phyloP scores from a whole-genome alignment of 331 rosid species.

The Spiraea crenata region DNA sequence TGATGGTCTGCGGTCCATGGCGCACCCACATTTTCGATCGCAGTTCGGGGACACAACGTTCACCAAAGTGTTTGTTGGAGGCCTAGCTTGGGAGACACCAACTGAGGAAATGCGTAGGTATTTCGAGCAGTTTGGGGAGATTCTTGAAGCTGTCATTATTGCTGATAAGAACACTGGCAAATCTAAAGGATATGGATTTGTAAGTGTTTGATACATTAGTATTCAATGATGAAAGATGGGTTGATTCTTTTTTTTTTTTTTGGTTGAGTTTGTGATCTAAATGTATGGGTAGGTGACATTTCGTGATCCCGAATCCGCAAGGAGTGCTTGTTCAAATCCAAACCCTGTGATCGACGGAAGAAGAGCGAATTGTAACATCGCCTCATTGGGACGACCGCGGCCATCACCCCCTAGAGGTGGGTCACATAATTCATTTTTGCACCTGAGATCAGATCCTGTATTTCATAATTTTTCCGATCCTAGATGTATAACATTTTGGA shows the following conservation, averaged over 20 bases:
- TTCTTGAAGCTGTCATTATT: slow-evolving; percentile 94
- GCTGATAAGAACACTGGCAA: slow-evolving; percentile 79
- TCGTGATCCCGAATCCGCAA: slow-evolving; percentile 87
- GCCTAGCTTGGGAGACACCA: slow-evolving; percentile 98
- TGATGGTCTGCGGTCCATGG: slow-evolving; percentile 48
- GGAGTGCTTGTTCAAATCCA: slow-evolving; percentile 87
- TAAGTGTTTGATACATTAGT: slow-evolving; percentile 34
- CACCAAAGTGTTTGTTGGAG: slow-evolving; percentile 93
- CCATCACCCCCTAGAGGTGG: slow-evolving; percentile 92
- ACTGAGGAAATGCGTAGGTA: slow-evolving; percentile 77
- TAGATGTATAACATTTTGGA: background rate
- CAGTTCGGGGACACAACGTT: slow-evolving; percentile 91
- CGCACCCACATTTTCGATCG: slow-evolving; percentile 79
- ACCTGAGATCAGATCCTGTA: background rate
- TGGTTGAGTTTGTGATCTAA: background rate
- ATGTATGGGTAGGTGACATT: slow-evolving; percentile 63
- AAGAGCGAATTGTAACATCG: slow-evolving; percentile 90
- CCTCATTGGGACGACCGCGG: slow-evolving; percentile 80
- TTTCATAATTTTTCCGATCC: background rate
- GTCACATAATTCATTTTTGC: background rate
- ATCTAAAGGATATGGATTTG: slow-evolving; percentile 97
- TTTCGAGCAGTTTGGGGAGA: slow-evolving; percentile 89
- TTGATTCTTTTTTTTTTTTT: background rate
- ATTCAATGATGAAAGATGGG: background rate
- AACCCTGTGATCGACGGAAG: slow-evolving; percentile 92